These are phyloP conservation scores for Conticribra weissflogii DNA, from an alignment of 108 stramenopile genomes.

Conservation along the genomic window DNA sequence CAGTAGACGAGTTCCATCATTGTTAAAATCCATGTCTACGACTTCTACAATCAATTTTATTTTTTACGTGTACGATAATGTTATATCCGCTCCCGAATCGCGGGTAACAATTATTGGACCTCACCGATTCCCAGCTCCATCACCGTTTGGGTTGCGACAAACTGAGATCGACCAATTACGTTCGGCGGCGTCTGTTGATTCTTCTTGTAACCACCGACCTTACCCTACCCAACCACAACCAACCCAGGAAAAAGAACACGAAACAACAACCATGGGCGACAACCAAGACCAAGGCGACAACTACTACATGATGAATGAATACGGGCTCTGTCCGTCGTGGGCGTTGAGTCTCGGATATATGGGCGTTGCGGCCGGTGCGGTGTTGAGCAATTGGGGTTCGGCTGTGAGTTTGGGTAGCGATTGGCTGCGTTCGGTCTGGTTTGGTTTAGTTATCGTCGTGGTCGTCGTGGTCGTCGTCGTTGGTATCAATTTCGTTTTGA, in stretches of 20 bases:
- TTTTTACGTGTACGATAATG: no score
- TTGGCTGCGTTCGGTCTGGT: not conserved
- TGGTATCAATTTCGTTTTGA: no score
- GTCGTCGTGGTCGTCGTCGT: not conserved
- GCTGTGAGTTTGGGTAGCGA: conserved; percentile 62
- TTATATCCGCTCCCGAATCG: no score
- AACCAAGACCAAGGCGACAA: conserved; percentile 2
- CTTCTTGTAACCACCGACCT: no score
- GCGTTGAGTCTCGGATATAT: conserved; percentile 68
- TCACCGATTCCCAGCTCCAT: no score
- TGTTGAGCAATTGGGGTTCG: conserved; percentile 75
- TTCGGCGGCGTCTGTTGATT: no score
- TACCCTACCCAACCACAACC: not conserved
- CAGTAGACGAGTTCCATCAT: no score
- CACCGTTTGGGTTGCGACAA: no score
- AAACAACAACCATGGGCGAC: conserved; percentile 17
- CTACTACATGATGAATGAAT: conserved; percentile 3
- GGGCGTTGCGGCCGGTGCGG: conserved; percentile 77
- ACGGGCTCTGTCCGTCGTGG: conserved; percentile 73
- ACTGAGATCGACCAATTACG: no score
- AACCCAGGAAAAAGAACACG: not conserved
- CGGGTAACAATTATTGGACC: no score
- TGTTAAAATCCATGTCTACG: no score
- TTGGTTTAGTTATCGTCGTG: not conserved
- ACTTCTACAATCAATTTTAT: no score